Percentiles rank a stretch among this genome's conserved stretches.
phyloP scores from a whole-genome alignment of 805 yeast genomes.

The Dipodascopsis uninucleata region DNA sequence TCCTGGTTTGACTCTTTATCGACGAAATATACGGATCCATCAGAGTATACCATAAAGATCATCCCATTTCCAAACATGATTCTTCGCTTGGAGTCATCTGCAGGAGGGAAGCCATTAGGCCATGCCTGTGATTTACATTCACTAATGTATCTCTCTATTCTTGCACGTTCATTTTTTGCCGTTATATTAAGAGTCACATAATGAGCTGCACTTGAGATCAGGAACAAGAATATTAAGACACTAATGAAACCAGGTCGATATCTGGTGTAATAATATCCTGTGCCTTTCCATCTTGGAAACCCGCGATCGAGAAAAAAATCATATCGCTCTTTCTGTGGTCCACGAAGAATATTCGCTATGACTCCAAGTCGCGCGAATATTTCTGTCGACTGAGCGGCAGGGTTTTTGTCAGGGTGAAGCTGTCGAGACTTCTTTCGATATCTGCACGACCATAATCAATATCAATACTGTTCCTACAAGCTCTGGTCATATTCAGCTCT shows the following conservation, averaged over 20 bases:
- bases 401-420: slow-evolving; percentile 84
- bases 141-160: slow-evolving; percentile 41
- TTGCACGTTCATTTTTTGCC: slow-evolving; percentile 53
- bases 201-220: slow-evolving; percentile 56
- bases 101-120: slow-evolving; percentile 29
- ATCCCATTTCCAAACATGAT: slow-evolving; percentile 22
- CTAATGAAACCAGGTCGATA: slow-evolving; percentile 59
- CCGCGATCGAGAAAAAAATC: slow-evolving; percentile 81
- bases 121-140: slow-evolving; percentile 37
- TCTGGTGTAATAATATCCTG: slow-evolving; percentile 53
- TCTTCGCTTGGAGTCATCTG: slow-evolving; percentile 26
- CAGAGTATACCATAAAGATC: slow-evolving; percentile 37
- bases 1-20: slow-evolving; percentile 27
- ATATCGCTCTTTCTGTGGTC: slow-evolving; percentile 60
- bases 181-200: slow-evolving; percentile 52
- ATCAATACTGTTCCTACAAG: too few relatives aligned
- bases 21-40: slow-evolving; percentile 29
- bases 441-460: slow-evolving; percentile 39
- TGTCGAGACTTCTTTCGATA: slow-evolving; percentile 66
- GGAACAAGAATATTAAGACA: slow-evolving; percentile 49
- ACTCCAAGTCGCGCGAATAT: slow-evolving; percentile 74
- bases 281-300: slow-evolving; percentile 77
- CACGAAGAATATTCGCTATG: slow-evolving; percentile 69
- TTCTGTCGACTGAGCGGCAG: slow-evolving; percentile 54
- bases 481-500: too few relatives aligned